phyloP scores from a whole-genome alignment of 1,284 basidiomycete genomes.

The Microbotryomycetes sp. region DNA sequence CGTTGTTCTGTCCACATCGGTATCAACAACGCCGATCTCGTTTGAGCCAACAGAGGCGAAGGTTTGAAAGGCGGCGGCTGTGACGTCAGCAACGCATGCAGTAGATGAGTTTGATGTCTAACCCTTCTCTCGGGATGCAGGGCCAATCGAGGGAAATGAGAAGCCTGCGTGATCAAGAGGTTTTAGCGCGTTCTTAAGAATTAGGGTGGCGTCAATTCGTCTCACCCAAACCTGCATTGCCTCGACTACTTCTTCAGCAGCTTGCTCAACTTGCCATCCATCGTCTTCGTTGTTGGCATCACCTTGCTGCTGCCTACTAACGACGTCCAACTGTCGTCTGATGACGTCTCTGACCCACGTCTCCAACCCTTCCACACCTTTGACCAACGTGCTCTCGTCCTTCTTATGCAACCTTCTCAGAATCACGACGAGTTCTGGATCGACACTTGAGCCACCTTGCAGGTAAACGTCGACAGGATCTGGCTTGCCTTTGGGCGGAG shows the following conservation, averaged over 20 bases:
- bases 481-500: constrained; percentile 72
- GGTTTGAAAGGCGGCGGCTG: constrained; percentile 46
- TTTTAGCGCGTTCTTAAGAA: no score
- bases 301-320: constrained; percentile 45
- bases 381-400: constrained; percentile 75
- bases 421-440: constrained; percentile 71
- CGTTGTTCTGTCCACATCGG: constrained; percentile 61
- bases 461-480: constrained; percentile 82
- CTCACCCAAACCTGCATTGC: constrained; percentile 85
- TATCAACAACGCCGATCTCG: constrained; percentile 47
- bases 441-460: constrained; percentile 52
- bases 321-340: constrained; percentile 44
- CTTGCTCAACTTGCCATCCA: constrained; percentile 29
- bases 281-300: constrained; percentile 47
- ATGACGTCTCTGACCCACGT: constrained; percentile 54
- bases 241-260: constrained; percentile 48
- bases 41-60: constrained; percentile 51
- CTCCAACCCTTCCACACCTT: constrained; percentile 78
- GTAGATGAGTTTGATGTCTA: constrained; percentile 58
- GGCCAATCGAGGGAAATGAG: constrained; percentile 75
- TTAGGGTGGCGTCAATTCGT: not conserved
- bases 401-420: constrained; percentile 82
- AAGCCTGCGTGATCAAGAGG: constrained; percentile 52
- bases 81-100: constrained; percentile 63
- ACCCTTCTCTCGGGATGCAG: constrained; percentile 74